Conservation (phyloP, 2,329 filamentous ascomycete species). For the Dothiorella sarmentorum region DNA sequence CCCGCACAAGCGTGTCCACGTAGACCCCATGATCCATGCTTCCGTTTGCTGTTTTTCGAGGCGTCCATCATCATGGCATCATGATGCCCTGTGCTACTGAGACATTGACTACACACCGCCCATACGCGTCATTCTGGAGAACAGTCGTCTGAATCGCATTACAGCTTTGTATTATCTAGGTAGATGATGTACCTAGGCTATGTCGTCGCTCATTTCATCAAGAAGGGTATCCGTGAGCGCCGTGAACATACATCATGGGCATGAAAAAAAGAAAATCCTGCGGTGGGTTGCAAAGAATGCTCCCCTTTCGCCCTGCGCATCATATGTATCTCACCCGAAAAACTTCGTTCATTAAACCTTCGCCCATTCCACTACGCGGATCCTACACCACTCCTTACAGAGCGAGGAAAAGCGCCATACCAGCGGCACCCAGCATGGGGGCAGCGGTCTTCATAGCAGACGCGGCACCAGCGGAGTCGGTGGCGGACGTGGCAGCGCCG, state of each 20-base stretch:
- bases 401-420: conserved; percentile 36
- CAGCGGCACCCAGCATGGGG: conserved; percentile 36
- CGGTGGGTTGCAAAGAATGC: not conserved
- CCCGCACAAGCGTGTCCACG: not conserved
- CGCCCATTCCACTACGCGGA: not conserved
- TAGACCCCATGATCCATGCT: not conserved
- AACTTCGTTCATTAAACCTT: not conserved
- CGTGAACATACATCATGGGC: not conserved
- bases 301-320: not conserved
- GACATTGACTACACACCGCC: not conserved
- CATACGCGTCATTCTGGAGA: not conserved
- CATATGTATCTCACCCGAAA: not conserved
- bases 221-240: not conserved
- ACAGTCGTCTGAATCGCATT: not conserved
- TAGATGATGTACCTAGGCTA: not conserved
- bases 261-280: not conserved
- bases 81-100: not conserved
- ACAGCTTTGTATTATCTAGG: not conserved
- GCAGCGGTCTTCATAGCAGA: conserved; percentile 36
- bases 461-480: conserved; percentile 23
- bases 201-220: conserved; percentile 8
- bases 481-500: conserved; percentile 10
- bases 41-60: not conserved
- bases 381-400: conserved; percentile 28
- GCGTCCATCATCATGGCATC: conserved; percentile 1